These are phyloP conservation scores for Sanghuangporus sanghuang DNA, from an alignment of 1,284 basidiomycete genomes.

Conservation along the genomic window DNA sequence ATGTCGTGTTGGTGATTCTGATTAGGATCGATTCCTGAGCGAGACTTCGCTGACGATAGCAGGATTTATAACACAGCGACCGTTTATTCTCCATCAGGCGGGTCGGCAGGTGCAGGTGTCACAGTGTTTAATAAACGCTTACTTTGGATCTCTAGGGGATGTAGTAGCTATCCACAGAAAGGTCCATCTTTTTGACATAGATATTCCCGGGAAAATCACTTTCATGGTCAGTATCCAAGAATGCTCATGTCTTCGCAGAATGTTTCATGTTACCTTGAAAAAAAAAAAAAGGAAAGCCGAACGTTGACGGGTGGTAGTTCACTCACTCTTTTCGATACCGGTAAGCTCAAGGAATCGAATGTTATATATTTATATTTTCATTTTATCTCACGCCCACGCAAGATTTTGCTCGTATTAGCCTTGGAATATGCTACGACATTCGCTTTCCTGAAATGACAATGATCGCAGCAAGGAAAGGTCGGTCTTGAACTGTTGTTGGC, in stretches of 20 bases:
- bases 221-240: conserved; percentile 68
- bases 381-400: neutral
- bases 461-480: conserved; percentile 85
- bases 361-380: neutral
- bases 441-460: conserved; percentile 95
- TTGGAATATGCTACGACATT: conserved; percentile 90
- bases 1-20: neutral
- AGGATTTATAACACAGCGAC: conserved; percentile 91
- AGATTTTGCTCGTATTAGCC: conserved; percentile 87
- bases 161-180: conserved; percentile 90
- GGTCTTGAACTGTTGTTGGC: conserved; percentile 13
- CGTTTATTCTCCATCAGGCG: conserved; percentile 84
- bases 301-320: conserved; percentile 79
- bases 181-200: conserved; percentile 97
- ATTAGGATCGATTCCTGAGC: conserved; percentile 86
- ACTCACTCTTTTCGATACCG: conserved; percentile 86
- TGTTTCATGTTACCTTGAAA: neutral
- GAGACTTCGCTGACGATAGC: conserved; percentile 50
- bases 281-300: conserved; percentile 75
- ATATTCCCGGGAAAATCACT: conserved; percentile 93
- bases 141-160: conserved; percentile 28
- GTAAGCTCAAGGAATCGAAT: conserved; percentile 33
- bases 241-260: neutral
- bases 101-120: conserved; percentile 14
- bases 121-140: neutral